phyloP scores from a whole-genome alignment of 495 filamentous ascomycete genomes.

The Aspergillus sclerotiicarbonarius region DNA sequence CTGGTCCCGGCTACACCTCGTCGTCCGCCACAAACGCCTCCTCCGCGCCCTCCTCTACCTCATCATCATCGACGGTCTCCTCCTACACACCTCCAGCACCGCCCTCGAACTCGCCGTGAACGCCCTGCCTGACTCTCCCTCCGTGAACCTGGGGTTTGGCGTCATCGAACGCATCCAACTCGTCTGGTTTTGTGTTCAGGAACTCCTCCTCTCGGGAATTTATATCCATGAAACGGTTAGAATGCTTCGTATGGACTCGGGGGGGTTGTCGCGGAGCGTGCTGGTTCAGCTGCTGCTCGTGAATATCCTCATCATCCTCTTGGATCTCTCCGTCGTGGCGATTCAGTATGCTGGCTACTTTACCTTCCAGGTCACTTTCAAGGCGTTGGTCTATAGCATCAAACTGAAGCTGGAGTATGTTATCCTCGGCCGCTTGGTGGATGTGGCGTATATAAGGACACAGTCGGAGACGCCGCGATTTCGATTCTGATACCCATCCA shows the following conservation, averaged over 20 bases:
- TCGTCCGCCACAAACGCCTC: constrained; percentile 37
- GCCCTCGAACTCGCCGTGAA: constrained; percentile 52
- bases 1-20: constrained; percentile 60
- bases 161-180: constrained; percentile 54
- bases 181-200: constrained; percentile 49
- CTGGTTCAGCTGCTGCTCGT: constrained; percentile 49
- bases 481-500: background rate
- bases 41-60: constrained; percentile 50
- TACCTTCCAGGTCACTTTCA: constrained; percentile 50
- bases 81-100: constrained; percentile 50
- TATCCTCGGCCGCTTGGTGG: constrained; percentile 32
- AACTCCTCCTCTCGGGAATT: constrained; percentile 48
- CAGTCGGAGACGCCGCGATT: constrained; percentile 7
- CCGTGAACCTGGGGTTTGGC: constrained; percentile 30
- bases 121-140: constrained; percentile 15
- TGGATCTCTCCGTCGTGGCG: constrained; percentile 44
- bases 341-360: constrained; percentile 45
- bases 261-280: constrained; percentile 31
- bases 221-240: constrained; percentile 48
- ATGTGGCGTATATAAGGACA: constrained; percentile 14
- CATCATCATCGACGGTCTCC: constrained; percentile 52
- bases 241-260: constrained; percentile 38
- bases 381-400: constrained; percentile 52
- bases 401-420: constrained; percentile 57
- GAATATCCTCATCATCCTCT: constrained; percentile 45